phyloP scores from a whole-genome alignment of 2,329 filamentous ascomycete species.

The Rhynchosporium agropyri region DNA sequence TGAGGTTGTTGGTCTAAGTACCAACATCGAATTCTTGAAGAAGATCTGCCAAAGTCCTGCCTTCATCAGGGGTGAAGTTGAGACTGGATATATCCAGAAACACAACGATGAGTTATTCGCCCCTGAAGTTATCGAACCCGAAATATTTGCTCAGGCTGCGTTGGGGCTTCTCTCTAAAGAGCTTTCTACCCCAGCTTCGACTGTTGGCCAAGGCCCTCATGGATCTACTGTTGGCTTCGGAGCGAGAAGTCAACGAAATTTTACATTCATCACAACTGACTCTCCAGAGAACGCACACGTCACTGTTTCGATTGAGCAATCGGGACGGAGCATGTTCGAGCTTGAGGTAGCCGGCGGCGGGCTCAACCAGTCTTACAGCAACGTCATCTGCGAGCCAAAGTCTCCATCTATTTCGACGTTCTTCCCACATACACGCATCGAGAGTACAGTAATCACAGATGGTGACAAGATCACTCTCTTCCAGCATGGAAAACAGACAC shows the following conservation, averaged over 20 bases:
- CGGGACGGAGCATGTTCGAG: conserved; percentile 44
- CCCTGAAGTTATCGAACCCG: conserved; percentile 61
- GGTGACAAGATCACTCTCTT: conserved; percentile 73
- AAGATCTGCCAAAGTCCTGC: conserved; percentile 77
- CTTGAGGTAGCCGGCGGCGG: conserved; percentile 52
- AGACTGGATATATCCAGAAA: conserved; percentile 96
- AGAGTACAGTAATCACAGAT: conserved; percentile 73
- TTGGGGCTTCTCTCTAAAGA: conserved; percentile 68
- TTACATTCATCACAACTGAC: conserved; percentile 33
- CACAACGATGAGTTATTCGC: conserved; percentile 79
- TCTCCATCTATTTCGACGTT: conserved; percentile 65
- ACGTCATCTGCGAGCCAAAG: conserved; percentile 52
- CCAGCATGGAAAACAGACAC: conserved; percentile 64
- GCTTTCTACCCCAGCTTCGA: conserved; percentile 40
- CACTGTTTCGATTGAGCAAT: conserved; percentile 40
- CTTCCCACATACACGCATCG: conserved; percentile 78
- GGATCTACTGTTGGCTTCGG: conserved; percentile 55
- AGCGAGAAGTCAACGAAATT: conserved; percentile 34
- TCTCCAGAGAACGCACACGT: conserved; percentile 25
- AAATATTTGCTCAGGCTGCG: conserved; percentile 85
- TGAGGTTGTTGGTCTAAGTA: conserved; percentile 88
- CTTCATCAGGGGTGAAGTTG: conserved; percentile 85
- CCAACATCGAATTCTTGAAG: conserved; percentile 97
- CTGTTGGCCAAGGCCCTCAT: conserved; percentile 45
- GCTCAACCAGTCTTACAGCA: conserved; percentile 42